A percentile compares a stretch with the other conserved stretches of the same genome.
Conservation (phyloP, 352 stramenopile species). For the Phytopythium ostracodes region DNA sequence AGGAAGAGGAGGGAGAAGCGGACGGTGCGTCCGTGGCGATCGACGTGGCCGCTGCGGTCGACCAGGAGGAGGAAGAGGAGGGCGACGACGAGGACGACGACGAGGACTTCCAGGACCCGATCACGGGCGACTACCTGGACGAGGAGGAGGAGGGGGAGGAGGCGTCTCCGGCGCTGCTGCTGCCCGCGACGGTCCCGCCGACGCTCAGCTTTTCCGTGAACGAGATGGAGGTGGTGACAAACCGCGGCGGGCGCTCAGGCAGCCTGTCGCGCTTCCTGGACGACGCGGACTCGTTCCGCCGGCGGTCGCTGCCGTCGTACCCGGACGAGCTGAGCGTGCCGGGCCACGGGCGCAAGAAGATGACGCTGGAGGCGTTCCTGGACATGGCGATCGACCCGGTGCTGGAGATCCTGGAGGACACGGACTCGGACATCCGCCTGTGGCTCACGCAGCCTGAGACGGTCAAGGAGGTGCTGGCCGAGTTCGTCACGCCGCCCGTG, state of each 20-base stretch:
- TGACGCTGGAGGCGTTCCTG: constrained; percentile 63
- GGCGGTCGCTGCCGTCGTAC: constrained; percentile 69
- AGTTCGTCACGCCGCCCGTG: constrained; percentile 78
- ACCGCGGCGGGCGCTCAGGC: constrained; percentile 57
- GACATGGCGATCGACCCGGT: constrained; percentile 85
- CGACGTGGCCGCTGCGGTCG: constrained; percentile 12
- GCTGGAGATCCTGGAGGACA: constrained; percentile 82
- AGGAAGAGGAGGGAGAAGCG: background rate
- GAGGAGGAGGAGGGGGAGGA: constrained; percentile 19
- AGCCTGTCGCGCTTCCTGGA: constrained; percentile 82
- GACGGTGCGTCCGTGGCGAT: constrained; percentile 8
- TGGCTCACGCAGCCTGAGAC: constrained; percentile 81
- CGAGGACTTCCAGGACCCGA: constrained; percentile 44
- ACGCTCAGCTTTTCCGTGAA: constrained; percentile 79
- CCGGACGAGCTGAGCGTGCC: constrained; percentile 56
- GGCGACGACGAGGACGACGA: constrained; percentile 33
- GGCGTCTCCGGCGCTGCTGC: constrained; percentile 11
- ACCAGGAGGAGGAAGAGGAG: constrained; percentile 20
- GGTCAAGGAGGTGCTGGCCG: constrained; percentile 69
- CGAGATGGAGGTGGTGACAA: constrained; percentile 83
- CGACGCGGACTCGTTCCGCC: constrained; percentile 67
- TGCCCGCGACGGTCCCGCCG: constrained; percentile 27
- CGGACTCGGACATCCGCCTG: constrained; percentile 78
- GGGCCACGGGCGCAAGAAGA: constrained; percentile 48
- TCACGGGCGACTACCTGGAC: constrained; percentile 27